Evolutionary conservation across 1,139 yeast species (phyloP).

Genomic region (Zhuliangozyma blackwelliae): DNA sequence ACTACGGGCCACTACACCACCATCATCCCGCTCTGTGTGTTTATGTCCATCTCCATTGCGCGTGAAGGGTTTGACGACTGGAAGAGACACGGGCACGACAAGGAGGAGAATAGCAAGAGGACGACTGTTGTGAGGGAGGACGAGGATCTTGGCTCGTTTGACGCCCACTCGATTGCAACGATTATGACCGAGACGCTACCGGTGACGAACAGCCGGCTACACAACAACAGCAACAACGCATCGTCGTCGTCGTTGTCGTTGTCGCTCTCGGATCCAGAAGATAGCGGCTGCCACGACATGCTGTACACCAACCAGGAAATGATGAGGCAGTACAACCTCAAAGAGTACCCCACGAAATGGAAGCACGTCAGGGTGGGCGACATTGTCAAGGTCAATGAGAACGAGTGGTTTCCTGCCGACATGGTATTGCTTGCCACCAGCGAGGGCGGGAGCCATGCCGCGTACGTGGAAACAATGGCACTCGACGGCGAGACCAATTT

Average conservation of each 20-base stretch:
- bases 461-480: constrained; percentile 94
- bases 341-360: constrained; percentile 52
- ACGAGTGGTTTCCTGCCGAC: constrained; percentile 96
- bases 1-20: constrained; percentile 97
- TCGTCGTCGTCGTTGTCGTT: constrained; percentile 3
- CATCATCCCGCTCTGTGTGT: constrained; percentile 78
- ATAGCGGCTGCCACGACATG: constrained; percentile 1
- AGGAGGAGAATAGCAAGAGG: constrained; percentile 69
- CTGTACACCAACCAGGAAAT: constrained; percentile 20
- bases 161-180: constrained; percentile 35
- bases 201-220: constrained; percentile 2
- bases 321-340: constrained; percentile 31
- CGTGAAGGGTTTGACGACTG: constrained; percentile 94
- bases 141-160: constrained; percentile 23
- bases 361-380: constrained; percentile 81
- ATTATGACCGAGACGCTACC: constrained; percentile 35
- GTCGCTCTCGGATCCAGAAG: constrained; percentile 12
- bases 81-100: constrained; percentile 81
- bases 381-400: constrained; percentile 62
- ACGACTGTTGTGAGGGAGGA: constrained; percentile 41
- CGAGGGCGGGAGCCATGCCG: constrained; percentile 62
- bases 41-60: constrained; percentile 85
- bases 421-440: constrained; percentile 62
- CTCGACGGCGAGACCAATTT: constrained; percentile 94
- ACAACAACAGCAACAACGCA: neutral